Base-by-base conservation (phyloP, 345 rosid species). In the Hypericum androsaemum region DNA sequence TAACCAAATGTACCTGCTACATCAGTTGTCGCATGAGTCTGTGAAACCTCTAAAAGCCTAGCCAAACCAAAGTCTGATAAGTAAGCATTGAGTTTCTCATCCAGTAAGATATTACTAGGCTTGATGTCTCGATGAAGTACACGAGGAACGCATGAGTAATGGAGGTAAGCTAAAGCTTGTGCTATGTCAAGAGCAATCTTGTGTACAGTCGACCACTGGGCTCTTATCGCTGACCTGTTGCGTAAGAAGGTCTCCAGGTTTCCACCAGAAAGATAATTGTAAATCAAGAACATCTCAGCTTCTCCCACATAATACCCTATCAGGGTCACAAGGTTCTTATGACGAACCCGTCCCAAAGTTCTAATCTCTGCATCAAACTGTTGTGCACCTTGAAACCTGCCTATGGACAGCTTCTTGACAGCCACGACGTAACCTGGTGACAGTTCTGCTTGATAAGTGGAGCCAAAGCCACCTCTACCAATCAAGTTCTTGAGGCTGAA, bases 1-100 rank as follows among this genome's bases (percentile, higher is more conserved):
- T 76, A 76, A 28, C 81, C 81, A 28, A 76, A 76, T 49, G 81
- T 76, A 36, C 81, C 81, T 0, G 81, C 81, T 37, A 76, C 81
- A 59, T 73, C 81, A 7, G 81, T 76, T 37, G 81, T 76, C 48
- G 81, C 81, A 64, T 72, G 77, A 37, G 78, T 76, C 67, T 76
- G 75, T 5, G 81, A 76, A 58, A 77, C 73, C 52, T 77, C 81
- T 68, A 76, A 45, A 14, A 76, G 75, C 48, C 81, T 68, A 2
- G 81, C 81, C 48, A 76, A 71, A 46, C 81, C 81, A 44, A 76
- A 76, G 62, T 76, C 81, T 47, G 81, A 76, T n/a, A 76, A 64
- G 65, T 72, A 76, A 17, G 81, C 81, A 17, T 70, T 73, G 9
- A 66, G 67, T 53, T 67, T 70, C 52, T 58, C 70, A 56, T 72